These are phyloP conservation scores for Oxytropis ochrocephala DNA, from an alignment of 306 rosid species.

Conservation along the genomic window DNA sequence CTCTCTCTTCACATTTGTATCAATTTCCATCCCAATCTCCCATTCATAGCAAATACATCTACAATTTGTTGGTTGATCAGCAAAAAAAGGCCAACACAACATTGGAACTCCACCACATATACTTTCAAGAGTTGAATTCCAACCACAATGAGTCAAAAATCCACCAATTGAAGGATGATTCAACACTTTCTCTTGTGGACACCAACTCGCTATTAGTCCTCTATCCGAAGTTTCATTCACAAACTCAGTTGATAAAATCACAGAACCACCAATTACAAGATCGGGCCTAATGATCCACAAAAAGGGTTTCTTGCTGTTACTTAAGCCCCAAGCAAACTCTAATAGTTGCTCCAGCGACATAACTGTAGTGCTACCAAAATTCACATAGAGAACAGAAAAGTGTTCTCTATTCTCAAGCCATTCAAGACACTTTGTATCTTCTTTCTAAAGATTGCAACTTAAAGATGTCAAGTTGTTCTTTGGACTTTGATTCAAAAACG, in stretches of 20 bases:
- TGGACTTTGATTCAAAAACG: background rate
- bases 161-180: conserved; percentile 12
- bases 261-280: background rate
- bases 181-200: conserved; percentile 28
- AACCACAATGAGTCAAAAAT: conserved; percentile 32
- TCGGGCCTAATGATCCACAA: conserved; percentile 2
- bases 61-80: conserved; percentile 20
- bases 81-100: conserved; percentile 31
- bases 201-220: conserved; percentile 15
- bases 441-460: background rate
- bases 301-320: background rate
- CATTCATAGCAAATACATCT: conserved; percentile 8
- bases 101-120: conserved; percentile 21
- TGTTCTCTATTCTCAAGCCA: background rate
- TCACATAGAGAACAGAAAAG: background rate
- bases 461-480: background rate
- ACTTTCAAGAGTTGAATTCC: conserved; percentile 28
- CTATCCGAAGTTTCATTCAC: background rate
- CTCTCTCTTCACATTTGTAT: conserved; percentile 12
- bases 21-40: conserved; percentile 25
- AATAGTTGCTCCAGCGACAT: background rate
- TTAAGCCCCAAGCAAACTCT: background rate
- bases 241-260: background rate
- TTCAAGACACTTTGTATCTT: background rate
- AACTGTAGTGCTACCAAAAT: background rate